Base-by-base conservation (phyloP, 1,284 basidiomycete species). In the Fistulinella cinereoalba region DNA sequence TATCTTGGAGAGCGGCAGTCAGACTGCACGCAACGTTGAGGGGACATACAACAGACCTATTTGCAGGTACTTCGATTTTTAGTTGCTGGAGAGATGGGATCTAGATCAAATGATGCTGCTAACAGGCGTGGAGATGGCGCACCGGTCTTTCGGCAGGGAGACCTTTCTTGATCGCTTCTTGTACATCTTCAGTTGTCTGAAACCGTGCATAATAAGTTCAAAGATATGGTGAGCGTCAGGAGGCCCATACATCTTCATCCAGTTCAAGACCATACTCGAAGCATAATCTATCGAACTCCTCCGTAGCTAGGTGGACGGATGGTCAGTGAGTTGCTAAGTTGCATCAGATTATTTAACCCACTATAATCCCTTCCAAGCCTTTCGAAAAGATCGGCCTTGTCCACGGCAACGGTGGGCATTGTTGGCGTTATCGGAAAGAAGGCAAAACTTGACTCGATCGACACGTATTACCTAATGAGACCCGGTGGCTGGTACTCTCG, bases 1-100 rank as follows among this genome's bases (percentile, higher is more conserved):
- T 99, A 98, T 79, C 95, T 95, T 66, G 32, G 56, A 50, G 25
- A 42, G 50, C 16, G 37, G 37, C 10, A 23, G n/a, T 44, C 49
- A 47, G 39, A 36, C 31, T 31, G 25, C 10, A 28, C 25, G 18
- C 28, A n/a, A 32, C 21, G 37, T 27, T 10, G 18, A 16, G 12
- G 22, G 33, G 38, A 27, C 32, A 43, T 6, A 28, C 15, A 16
- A 53, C 66, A 43, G 50, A 81, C 89, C 92, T 83, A 68, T 97
- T 99, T 22, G 97, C 97, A 25, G 97, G 96, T 44, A 97, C 83
- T 70, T 99, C 96, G 61, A 99, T 97, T 81, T 99, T 99, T 57
- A 99, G 76, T 88, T 96, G 88, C 83, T 95, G 45, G 34, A 31
- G n/a, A 23, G 11, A 38, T 34, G 15, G 16, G 3, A 7, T 56